Base-by-base conservation (phyloP, 2,329 filamentous ascomycete genomes). In the Aspergillus brasiliensis region DNA sequence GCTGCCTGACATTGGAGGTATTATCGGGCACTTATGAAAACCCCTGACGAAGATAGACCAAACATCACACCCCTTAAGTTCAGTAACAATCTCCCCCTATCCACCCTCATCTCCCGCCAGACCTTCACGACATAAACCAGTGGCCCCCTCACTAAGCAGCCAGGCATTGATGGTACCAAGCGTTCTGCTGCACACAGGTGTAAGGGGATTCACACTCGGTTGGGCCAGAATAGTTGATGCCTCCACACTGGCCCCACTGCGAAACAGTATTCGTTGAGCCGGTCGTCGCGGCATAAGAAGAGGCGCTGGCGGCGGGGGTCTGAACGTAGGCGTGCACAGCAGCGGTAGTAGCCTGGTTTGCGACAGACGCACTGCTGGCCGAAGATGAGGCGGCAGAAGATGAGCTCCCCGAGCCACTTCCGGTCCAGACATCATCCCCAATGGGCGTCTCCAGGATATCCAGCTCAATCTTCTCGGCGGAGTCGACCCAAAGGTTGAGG, bases 401-500 rank as follows among this genome's bases (percentile, higher is more conserved):
- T 5, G n/a, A 42, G 38, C 38, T 42, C 17, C n/a, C 44, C 8
- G 54, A 57, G 13, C 44, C 27, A 8, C 27, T 17, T 27, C 62
- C 57, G 19, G 7, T 58, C 62, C 64, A 66, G 8, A 57, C 48
- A 6, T 58, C 60, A 56, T 66, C 64, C 2, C 62, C 64, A 25
- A 66, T 52, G 0, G 62, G 64, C 2, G 62, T 62, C 8, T 62
- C 48, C 23, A 46, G 15, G 37, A 64, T 64, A 42, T 66, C 62
- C 8, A 19, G 3, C 23, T 61, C n/a, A 7, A 66, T 13, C 5
- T 47, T 6, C 37, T 60, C 56, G 4, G 47, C 60, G 11, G 58
- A 59, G 51, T 66, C 58, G 8, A 51, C 27, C 62, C 62, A 64
- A 13, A 66, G 60, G 31, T 64, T 66, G 27, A 60, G 53, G 17